These are phyloP conservation scores for Penicillium cataractarum DNA, from an alignment of 495 filamentous ascomycete genomes.

Conservation along the genomic window DNA sequence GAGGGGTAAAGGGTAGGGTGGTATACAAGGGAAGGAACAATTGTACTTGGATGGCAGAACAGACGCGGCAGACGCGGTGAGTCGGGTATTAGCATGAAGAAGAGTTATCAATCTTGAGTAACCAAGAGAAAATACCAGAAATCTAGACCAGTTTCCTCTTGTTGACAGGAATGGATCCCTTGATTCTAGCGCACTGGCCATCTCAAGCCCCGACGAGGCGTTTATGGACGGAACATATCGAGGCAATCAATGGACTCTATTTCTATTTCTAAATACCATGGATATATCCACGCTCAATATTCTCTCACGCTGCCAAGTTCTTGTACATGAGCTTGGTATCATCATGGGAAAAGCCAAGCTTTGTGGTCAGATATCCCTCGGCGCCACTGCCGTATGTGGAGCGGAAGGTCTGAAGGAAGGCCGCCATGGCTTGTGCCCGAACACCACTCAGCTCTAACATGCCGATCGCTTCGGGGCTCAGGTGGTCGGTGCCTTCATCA, in stretches of 20 bases:
- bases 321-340: slow-evolving; percentile 24
- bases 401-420: slow-evolving; percentile 36
- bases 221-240: neutral
- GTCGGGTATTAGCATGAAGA: neutral
- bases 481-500: slow-evolving; percentile 25
- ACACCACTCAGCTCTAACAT: slow-evolving; percentile 34
- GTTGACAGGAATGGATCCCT: slow-evolving; percentile 17
- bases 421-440: slow-evolving; percentile 31
- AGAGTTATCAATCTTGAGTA: neutral
- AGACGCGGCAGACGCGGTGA: neutral
- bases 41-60: neutral
- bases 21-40: neutral
- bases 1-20: slow-evolving; percentile 11
- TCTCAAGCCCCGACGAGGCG: neutral
- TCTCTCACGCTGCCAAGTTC: slow-evolving; percentile 13
- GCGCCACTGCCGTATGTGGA: slow-evolving; percentile 24
- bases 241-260: neutral
- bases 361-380: slow-evolving; percentile 26
- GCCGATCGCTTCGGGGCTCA: slow-evolving; percentile 30
- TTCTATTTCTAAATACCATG: neutral
- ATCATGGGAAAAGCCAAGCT: slow-evolving; percentile 24
- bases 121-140: neutral
- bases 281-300: neutral
- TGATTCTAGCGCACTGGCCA: slow-evolving; percentile 6
- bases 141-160: neutral